Evolutionary conservation across 352 stramenopile species (phyloP), one percentile per base, ranked within the genome.

Genomic region (Albugo candida): DNA sequence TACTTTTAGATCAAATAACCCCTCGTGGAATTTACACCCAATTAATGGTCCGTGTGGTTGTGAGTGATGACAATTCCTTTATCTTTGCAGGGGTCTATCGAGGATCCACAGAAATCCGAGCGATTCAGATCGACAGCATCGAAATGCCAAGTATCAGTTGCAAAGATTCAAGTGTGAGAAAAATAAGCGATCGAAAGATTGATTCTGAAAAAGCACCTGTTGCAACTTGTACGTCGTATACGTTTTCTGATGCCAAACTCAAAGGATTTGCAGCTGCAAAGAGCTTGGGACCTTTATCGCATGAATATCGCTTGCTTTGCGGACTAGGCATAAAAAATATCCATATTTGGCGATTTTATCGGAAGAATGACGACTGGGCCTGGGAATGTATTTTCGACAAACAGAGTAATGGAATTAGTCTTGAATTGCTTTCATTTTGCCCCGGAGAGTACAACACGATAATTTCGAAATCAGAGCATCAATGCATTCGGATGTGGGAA

Each of bases 311-410:
- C 16, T 52, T 91, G 34, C 55, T 91, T 1, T 91, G 75, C 46
- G 78, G 78, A 2, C 65, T 91, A 5, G 78, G 78, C 19, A 91
- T 91, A 52, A 91, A 91, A 62, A 91, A 82, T 48, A 54, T 91
- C 17, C 78, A 91, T 47, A 61, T 91, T 41, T 91, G 78, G 78
- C 68, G 77, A 5, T 89, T 89, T 51, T 85, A 69, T 51, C 67
- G 67, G 36, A 56, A 70, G 14, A 51, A 61, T 0, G 36, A 57
- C 11, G 55, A 65, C 20, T 89, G 77, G 77, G 67, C 42, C 1
- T 91, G 75, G 75, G 70, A 91, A 54, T 91, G 78, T 55, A 58
- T 91, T 5, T 88, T 88, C 36, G 78, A 91, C 54, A 84, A 86
- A 47, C 70, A 83, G 49, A 86, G 70, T 20, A 91, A 91, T 49